These are phyloP conservation scores for Phlyctochytrium planicorne DNA, from an alignment of 192 early-diverging fungal genomes.

Conservation along the genomic window DNA sequence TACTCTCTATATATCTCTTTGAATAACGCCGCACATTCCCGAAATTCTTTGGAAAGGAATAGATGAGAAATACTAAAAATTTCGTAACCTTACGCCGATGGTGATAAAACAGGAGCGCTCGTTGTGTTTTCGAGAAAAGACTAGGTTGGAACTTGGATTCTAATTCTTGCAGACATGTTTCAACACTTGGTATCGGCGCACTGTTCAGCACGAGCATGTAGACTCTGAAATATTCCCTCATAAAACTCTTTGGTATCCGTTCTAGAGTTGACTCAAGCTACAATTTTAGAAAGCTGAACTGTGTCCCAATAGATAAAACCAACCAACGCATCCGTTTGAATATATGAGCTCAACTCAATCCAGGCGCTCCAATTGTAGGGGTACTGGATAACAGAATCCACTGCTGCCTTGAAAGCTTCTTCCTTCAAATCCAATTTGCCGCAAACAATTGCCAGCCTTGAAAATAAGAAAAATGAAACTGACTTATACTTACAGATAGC, in stretches of 20 bases:
- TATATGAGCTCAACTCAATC: conserved; percentile 62
- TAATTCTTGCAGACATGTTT: no score
- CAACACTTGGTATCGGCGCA: no score
- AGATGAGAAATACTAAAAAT: not conserved
- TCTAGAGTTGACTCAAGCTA: no score
- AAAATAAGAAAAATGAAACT: not conserved
- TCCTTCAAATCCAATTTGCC: conserved; percentile 11
- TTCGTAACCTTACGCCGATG: not conserved
- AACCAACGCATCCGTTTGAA: conserved; percentile 10
- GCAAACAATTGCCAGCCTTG: conserved; percentile 11
- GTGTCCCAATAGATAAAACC: conserved; percentile 7
- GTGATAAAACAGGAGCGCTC: no score
- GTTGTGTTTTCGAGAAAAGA: not conserved
- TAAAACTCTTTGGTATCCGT: no score
- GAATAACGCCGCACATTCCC: conserved; percentile 44
- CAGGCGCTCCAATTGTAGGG: conserved; percentile 93
- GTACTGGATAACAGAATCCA: conserved; percentile 68
- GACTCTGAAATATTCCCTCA: no score
- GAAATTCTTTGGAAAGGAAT: conserved; percentile 8
- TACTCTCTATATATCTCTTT: conserved; percentile 65
- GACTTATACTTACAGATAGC: conserved; percentile 61
- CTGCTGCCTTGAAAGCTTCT: conserved; percentile 35
- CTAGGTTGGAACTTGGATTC: not conserved
- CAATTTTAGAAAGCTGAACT: no score
- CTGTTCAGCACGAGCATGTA: not conserved